Percentiles rank a stretch among this genome's conserved stretches.
These are phyloP conservation scores for Mycosarcoma maydis DNA, from an alignment of 1,284 basidiomycete species.

Conservation along the genomic window DNA sequence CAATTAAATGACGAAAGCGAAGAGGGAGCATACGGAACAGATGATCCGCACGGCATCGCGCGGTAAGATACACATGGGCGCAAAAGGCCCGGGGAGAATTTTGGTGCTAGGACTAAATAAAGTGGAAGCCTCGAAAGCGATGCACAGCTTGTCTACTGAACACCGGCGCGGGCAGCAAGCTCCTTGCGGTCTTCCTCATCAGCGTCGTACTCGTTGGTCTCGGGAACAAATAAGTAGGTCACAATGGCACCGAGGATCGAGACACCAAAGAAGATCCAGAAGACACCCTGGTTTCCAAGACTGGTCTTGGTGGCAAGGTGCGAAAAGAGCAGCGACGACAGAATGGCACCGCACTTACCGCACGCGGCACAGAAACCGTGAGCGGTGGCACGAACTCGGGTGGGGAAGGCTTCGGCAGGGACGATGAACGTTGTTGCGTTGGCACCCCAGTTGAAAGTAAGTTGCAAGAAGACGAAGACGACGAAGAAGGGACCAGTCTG, in stretches of 20 bases:
- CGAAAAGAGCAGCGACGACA: conserved; percentile 68
- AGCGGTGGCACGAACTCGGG: conserved; percentile 72
- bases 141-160: conserved; percentile 20
- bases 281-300: conserved; percentile 51
- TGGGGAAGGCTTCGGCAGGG: conserved; percentile 81
- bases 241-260: conserved; percentile 54
- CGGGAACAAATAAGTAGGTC: conserved; percentile 53
- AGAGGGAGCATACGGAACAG: not conserved
- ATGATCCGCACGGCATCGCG: too few relatives aligned
- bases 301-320: conserved; percentile 38
- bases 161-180: conserved; percentile 47
- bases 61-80: too few relatives aligned
- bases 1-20: not conserved
- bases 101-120: too few relatives aligned
- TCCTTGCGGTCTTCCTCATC: conserved; percentile 61
- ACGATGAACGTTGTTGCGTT: conserved; percentile 84
- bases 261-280: conserved; percentile 64
- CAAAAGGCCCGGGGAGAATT: too few relatives aligned
- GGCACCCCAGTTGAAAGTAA: conserved; percentile 72
- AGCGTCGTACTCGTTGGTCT: conserved; percentile 62
- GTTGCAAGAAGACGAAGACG: conserved; percentile 77
- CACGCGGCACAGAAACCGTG: conserved; percentile 70
- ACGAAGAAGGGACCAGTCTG: conserved; percentile 76
- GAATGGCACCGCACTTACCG: conserved; percentile 70
- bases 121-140: not conserved